These are phyloP conservation scores for Candida lessepsii DNA, from an alignment of 805 yeast species.

Conservation along the genomic window DNA sequence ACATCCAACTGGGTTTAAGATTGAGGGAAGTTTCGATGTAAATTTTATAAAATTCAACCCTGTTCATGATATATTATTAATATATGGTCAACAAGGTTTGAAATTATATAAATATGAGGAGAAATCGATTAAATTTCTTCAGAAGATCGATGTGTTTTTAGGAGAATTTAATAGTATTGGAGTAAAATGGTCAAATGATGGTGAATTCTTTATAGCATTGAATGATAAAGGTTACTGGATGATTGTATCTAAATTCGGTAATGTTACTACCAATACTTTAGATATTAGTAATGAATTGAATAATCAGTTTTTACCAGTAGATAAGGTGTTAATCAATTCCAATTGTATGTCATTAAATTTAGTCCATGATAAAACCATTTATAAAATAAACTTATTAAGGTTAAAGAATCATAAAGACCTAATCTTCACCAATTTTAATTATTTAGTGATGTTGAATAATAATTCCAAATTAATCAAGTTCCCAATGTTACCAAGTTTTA, in stretches of 20 bases:
- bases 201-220: slow-evolving; percentile 28
- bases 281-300: slow-evolving; percentile 23
- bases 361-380: slow-evolving; percentile 19
- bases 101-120: slow-evolving; percentile 13
- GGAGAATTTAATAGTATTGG: background rate
- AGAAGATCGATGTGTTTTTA: slow-evolving; percentile 10
- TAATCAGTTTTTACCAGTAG: slow-evolving; percentile 25
- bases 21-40: slow-evolving; percentile 11
- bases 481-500: slow-evolving; percentile 33
- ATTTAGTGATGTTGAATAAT: slow-evolving; percentile 23
- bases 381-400: slow-evolving; percentile 21
- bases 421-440: slow-evolving; percentile 25
- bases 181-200: slow-evolving; percentile 36
- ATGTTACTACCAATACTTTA: slow-evolving; percentile 26
- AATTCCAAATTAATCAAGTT: slow-evolving; percentile 21
- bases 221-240: slow-evolving; percentile 29
- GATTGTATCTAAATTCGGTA: slow-evolving; percentile 35
- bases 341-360: slow-evolving; percentile 13
- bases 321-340: slow-evolving; percentile 16
- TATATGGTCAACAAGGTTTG: background rate
- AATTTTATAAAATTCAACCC: slow-evolving; percentile 23
- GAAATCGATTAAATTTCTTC: slow-evolving; percentile 12
- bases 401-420: slow-evolving; percentile 14
- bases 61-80: slow-evolving; percentile 19
- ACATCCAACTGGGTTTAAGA: slow-evolving; percentile 18